phyloP scores from a whole-genome alignment of 208 protist species.

The Acanthamoeba lenticulata region DNA sequence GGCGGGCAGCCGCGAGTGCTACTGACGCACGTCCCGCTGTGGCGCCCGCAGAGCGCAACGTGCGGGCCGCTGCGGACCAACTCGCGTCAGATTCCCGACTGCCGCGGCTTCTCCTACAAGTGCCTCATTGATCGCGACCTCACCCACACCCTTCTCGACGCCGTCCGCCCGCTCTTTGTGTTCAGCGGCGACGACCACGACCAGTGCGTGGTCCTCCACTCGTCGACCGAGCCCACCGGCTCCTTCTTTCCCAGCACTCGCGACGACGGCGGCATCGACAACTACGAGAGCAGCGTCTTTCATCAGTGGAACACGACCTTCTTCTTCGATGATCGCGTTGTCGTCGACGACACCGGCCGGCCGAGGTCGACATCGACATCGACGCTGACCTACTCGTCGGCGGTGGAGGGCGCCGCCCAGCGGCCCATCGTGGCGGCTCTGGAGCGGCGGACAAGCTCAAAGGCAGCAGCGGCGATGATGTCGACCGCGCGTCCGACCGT shows the following conservation, averaged over 20 bases:
- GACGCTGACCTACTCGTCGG: background rate
- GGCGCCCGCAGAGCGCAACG: background rate
- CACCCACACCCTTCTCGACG: background rate
- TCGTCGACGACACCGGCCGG: background rate
- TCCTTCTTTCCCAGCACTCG: background rate
- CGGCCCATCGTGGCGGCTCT: no score
- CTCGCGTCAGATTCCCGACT: background rate
- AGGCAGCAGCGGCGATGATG: no score
- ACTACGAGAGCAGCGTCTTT: background rate
- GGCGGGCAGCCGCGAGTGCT: background rate
- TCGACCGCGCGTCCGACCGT: background rate
- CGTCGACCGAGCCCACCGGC: background rate
- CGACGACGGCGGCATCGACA: background rate
- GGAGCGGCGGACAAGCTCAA: no score
- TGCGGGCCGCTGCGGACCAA: background rate
- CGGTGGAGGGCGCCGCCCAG: no score
- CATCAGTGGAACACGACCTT: background rate
- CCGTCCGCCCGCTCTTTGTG: background rate
- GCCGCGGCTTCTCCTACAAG: constrained; percentile 23
- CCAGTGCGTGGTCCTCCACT: constrained; percentile 25
- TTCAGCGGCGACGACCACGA: constrained; percentile 59
- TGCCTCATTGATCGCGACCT: background rate
- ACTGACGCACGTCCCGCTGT: constrained; percentile 44
- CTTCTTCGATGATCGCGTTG: background rate
- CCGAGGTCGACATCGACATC: background rate